phyloP scores from a whole-genome alignment of 1,284 basidiomycete species.

The Rhodotorula sp. region DNA sequence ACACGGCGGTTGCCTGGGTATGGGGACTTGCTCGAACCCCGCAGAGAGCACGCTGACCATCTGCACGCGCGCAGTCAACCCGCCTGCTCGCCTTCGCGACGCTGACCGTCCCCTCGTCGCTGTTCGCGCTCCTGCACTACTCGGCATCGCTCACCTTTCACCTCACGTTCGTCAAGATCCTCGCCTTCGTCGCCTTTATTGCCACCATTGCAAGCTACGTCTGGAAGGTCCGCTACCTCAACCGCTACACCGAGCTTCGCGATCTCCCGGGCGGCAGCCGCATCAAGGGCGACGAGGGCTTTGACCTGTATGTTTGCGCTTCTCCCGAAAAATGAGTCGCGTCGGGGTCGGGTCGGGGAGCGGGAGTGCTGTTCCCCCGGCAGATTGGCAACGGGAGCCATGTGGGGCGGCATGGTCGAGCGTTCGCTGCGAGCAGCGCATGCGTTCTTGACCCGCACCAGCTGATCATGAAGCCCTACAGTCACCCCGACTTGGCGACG shows the following conservation, averaged over 20 bases:
- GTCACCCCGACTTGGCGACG: slow-evolving; percentile 81
- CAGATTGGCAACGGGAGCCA: no score
- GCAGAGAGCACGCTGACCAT: background rate
- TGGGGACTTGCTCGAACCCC: background rate
- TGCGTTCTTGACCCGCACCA: no score
- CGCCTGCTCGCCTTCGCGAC: slow-evolving; percentile 9
- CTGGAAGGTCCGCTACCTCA: slow-evolving; percentile 43
- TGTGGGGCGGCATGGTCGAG: background rate
- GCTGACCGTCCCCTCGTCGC: slow-evolving; percentile 7
- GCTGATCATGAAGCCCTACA: slow-evolving; percentile 55
- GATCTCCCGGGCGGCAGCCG: slow-evolving; percentile 63
- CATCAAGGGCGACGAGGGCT: slow-evolving; percentile 27
- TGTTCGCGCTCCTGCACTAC: slow-evolving; percentile 19
- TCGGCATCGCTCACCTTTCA: slow-evolving; percentile 32
- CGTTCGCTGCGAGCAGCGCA: background rate
- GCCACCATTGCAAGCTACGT: slow-evolving; percentile 27
- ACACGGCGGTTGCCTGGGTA: background rate
- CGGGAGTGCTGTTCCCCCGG: no score
- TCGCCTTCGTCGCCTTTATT: slow-evolving; percentile 26
- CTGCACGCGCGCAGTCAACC: background rate
- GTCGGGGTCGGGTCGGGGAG: no score
- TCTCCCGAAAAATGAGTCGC: no score
- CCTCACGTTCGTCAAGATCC: slow-evolving; percentile 36
- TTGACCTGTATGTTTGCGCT: no score
- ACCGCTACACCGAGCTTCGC: slow-evolving; percentile 67